Percentiles rank a stretch among this genome's conserved stretches.
phyloP scores from a whole-genome alignment of 2,329 filamentous ascomycete species.

The Beauveria sp. region DNA sequence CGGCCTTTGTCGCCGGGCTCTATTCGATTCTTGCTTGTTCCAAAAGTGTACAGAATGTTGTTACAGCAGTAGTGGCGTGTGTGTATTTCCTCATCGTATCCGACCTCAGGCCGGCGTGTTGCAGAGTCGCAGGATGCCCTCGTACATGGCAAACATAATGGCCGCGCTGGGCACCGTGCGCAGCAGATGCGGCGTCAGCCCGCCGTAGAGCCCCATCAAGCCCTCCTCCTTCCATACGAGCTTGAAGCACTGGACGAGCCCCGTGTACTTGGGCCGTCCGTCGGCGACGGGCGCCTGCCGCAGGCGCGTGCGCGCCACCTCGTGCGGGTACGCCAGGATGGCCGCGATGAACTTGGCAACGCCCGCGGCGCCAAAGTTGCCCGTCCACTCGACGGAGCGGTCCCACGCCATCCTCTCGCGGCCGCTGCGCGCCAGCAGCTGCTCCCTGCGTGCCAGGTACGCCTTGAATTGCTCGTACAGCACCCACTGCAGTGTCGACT shows the following conservation, averaged over 20 bases:
- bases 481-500: slow-evolving; percentile 89
- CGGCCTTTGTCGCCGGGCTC: too few species aligned
- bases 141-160: slow-evolving; percentile 93
- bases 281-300: slow-evolving; percentile 72
- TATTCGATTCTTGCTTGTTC: not conserved
- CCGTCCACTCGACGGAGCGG: slow-evolving; percentile 66
- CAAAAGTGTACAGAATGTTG: slow-evolving; percentile 4
- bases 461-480: slow-evolving; percentile 89
- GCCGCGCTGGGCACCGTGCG: slow-evolving; percentile 85
- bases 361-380: slow-evolving; percentile 71
- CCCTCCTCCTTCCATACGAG: slow-evolving; percentile 85
- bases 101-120: slow-evolving; percentile 26
- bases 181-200: slow-evolving; percentile 84
- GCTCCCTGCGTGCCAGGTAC: slow-evolving; percentile 57
- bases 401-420: slow-evolving; percentile 64
- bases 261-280: slow-evolving; percentile 76
- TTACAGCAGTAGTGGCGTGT: not conserved
- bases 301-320: slow-evolving; percentile 78
- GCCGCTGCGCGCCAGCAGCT: slow-evolving; percentile 47
- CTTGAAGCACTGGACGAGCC: slow-evolving; percentile 80
- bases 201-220: slow-evolving; percentile 77
- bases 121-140: slow-evolving; percentile 46
- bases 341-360: slow-evolving; percentile 80
- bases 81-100: not conserved
- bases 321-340: slow-evolving; percentile 83